Evolutionary conservation across 1,284 basidiomycete genomes (phyloP).

Genomic region (Microbotryum intermedium): DNA sequence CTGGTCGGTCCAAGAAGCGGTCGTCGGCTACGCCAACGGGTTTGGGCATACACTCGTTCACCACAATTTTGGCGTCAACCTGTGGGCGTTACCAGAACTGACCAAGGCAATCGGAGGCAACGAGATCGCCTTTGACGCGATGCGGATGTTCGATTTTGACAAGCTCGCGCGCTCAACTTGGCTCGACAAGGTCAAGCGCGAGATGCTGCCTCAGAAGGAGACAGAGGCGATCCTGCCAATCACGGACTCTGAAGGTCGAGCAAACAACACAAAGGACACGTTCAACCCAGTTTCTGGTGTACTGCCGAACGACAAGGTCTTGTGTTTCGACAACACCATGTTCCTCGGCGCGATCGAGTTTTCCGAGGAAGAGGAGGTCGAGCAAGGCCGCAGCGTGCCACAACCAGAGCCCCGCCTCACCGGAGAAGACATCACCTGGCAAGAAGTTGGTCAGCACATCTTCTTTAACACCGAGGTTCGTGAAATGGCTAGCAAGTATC

Average conservation of each 20-base stretch:
- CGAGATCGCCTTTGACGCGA: conserved; percentile 24
- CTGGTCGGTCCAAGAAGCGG: conserved; percentile 24
- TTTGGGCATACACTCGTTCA: conserved; percentile 9
- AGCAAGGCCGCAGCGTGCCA: background rate
- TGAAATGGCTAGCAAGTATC: conserved; percentile 7
- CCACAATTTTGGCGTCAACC: conserved; percentile 19
- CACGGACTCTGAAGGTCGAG: conserved; percentile 1
- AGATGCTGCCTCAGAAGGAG: conserved; percentile 17
- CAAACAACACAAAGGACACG: conserved; percentile 18
- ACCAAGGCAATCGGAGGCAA: conserved; percentile 13
- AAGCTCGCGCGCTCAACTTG: conserved; percentile 2
- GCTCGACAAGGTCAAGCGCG: conserved; percentile 9
- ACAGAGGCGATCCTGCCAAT: no score
- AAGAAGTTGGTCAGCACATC: conserved; percentile 19
- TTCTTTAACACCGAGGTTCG: conserved; percentile 19
- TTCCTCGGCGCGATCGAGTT: conserved; percentile 28
- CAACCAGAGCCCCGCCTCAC: conserved; percentile 6
- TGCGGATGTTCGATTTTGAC: conserved; percentile 25
- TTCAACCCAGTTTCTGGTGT: conserved; percentile 1
- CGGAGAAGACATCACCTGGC: conserved; percentile 23
- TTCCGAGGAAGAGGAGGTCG: background rate
- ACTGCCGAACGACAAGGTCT: conserved; percentile 18
- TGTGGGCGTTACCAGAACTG: conserved; percentile 21
- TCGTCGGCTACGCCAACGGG: conserved; percentile 14
- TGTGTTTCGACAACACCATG: conserved; percentile 29